Evolutionary conservation across 164 flowering plant species (phyloP).

Genomic region (Sextonia rubra): DNA sequence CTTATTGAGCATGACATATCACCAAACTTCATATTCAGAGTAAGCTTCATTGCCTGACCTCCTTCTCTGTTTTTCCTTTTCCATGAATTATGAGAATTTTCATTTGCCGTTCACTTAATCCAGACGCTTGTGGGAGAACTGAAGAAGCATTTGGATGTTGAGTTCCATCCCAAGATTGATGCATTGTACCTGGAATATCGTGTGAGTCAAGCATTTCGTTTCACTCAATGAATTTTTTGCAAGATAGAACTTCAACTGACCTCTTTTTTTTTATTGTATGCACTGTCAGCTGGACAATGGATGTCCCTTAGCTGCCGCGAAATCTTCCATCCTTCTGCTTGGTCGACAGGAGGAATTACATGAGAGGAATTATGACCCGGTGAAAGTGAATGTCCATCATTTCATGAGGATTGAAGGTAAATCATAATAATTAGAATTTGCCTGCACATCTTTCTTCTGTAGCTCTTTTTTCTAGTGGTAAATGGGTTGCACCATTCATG

Average conservation of each 20-base stretch:
- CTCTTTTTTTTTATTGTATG: not conserved
- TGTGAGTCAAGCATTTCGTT: conserved; percentile 19
- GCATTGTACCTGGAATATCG: conserved; percentile 36
- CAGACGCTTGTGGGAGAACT: conserved; percentile 51
- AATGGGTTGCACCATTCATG: not conserved
- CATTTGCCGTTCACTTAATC: not conserved
- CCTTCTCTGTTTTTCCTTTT: not conserved
- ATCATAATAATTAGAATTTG: not conserved
- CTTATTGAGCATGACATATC: conserved; percentile 53
- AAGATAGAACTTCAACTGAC: not conserved
- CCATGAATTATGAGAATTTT: not conserved
- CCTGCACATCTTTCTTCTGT: not conserved
- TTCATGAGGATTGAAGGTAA: conserved; percentile 62
- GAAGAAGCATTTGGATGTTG: conserved; percentile 32
- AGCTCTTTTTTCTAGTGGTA: not conserved
- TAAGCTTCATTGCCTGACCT: conserved; percentile 17
- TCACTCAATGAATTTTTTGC: not conserved
- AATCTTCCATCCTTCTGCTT: conserved; percentile 2
- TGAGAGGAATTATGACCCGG: conserved; percentile 24
- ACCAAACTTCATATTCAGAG: conserved; percentile 42
- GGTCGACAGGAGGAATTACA: conserved; percentile 17
- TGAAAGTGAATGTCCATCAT: conserved; percentile 24
- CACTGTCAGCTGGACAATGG: conserved; percentile 22
- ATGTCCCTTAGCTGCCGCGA: conserved; percentile 13
- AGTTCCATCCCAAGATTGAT: conserved; percentile 27